Conservation (phyloP, 2,329 filamentous ascomycete genomes). For the Talaromyces sp. region DNA sequence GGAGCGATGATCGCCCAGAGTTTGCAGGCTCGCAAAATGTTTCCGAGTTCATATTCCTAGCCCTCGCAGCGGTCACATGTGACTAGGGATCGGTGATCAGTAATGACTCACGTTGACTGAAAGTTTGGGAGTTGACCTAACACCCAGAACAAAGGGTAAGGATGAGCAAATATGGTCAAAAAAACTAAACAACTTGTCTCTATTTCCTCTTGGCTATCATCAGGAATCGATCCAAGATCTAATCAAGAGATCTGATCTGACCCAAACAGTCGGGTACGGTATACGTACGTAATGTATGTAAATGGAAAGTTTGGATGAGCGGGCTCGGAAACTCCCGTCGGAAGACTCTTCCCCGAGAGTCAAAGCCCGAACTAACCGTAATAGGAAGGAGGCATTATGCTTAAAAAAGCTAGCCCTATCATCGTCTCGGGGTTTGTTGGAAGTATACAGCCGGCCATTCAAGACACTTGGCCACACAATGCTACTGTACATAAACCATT, state of each 20-base stretch:
- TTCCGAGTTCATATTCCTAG: neutral
- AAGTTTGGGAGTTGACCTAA: neutral
- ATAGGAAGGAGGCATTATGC: neutral
- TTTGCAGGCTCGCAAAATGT: neutral
- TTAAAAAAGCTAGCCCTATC: neutral
- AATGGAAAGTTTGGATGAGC: neutral
- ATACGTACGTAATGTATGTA: neutral
- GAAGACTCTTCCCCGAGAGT: neutral
- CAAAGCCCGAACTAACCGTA: neutral
- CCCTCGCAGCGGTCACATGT: neutral
- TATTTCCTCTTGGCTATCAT: neutral
- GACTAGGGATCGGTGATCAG: neutral
- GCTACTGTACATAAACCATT: neutral
- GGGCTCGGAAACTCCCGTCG: slow-evolving; percentile 10
- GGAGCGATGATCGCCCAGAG: neutral
- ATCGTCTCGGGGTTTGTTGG: neutral
- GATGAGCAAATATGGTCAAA: neutral
- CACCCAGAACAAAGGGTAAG: neutral
- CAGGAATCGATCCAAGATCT: neutral
- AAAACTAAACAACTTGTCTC: neutral
- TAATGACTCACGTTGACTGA: neutral
- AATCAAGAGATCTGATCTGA: neutral
- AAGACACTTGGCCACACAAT: neutral
- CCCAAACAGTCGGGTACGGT: neutral
- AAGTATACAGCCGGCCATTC: neutral